Base-by-base conservation (phyloP, 2,329 filamentous ascomycete species). In the Trichoderma cornu-damae region DNA sequence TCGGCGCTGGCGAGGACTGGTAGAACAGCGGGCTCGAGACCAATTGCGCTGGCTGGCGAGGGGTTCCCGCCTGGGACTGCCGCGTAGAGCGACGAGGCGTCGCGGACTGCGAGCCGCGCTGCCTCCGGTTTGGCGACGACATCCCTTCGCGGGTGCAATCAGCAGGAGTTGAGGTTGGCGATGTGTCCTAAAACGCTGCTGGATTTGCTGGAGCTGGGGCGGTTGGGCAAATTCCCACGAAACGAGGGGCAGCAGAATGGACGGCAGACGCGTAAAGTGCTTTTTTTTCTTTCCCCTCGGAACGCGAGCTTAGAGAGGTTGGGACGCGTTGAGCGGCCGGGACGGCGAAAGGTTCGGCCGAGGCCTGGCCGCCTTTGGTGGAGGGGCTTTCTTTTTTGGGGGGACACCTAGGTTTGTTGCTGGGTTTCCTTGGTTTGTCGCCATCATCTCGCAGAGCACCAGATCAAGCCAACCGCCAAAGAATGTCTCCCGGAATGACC, bases 11-110 rank as follows among this genome's bases (percentile, higher is more conserved):
- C 6, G 78, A 76, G 2, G 78, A 83, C 65, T 81, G 83, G 72
- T 86, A 95, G 72, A 89, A 89, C 62, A 96, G 79, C 38, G 92
- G 92, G 59, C 91, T 96, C 3, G 90, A 94, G 4, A 83, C 82
- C 61, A 86, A 76, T 64, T 79, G 77, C 20, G 78, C 77, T 20
- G 72, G 64, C 32, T 75, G 74, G 50, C 77, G 76, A 61, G 80
- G 79, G 51, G 79, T 80, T 34, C 55, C 61, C 35, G 66, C 63
- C 57, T 70, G 64, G 14, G 71, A 66, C 52, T 69, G 78, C 52
- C 79, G 76, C 44, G 66, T 64, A 49, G 73, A 72, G 51, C 71
- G 71, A 59, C 73, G 73, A 47, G 74, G 74, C 7, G 73, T 75
- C 49, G 66, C 70, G 44, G 79, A 77, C 68, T 81, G 77, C 53